phyloP scores from a whole-genome alignment of 768 basidiomycete genomes.

The Dioszegia hungarica region DNA sequence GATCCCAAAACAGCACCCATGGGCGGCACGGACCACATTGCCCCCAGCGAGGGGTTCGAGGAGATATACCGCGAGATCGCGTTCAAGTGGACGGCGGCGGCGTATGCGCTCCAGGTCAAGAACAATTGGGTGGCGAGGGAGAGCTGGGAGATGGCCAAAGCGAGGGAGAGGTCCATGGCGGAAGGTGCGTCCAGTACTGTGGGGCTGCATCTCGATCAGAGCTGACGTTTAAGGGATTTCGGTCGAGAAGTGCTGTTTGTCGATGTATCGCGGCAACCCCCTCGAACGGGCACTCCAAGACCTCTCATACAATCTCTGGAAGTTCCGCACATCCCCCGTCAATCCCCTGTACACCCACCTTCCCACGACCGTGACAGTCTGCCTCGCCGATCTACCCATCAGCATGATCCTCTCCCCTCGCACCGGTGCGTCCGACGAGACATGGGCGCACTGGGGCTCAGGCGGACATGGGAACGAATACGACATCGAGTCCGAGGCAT shows the following conservation, averaged over 20 bases:
- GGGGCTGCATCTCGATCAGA: no score
- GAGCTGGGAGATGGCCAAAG: slow-evolving; percentile 63
- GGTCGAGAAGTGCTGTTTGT: slow-evolving; percentile 41
- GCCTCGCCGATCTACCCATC: slow-evolving; percentile 70
- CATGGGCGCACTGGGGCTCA: slow-evolving; percentile 30
- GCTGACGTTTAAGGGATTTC: slow-evolving; percentile 40
- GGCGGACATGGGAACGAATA: slow-evolving; percentile 20
- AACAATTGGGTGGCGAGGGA: slow-evolving; percentile 80
- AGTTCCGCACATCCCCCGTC: slow-evolving; percentile 32
- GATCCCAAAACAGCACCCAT: slow-evolving; percentile 56
- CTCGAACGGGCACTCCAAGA: slow-evolving; percentile 74
- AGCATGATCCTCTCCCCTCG: slow-evolving; percentile 82
- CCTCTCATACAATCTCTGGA: slow-evolving; percentile 73
- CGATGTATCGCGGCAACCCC: slow-evolving; percentile 63
- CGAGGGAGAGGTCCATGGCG: slow-evolving; percentile 66
- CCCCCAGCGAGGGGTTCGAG: slow-evolving; percentile 52
- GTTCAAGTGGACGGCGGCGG: slow-evolving; percentile 83
- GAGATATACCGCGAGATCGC: slow-evolving; percentile 82
- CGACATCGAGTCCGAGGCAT: slow-evolving; percentile 21
- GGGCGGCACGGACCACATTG: slow-evolving; percentile 11
- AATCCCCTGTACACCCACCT: slow-evolving; percentile 40
- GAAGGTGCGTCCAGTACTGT: slow-evolving; percentile 44
- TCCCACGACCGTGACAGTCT: slow-evolving; percentile 69
- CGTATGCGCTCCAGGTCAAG: slow-evolving; percentile 84
- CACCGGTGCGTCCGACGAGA: slow-evolving; percentile 51